These are phyloP conservation scores for Colletotrichum cuscutae DNA, from an alignment of 2,329 filamentous ascomycete genomes.

Conservation along the genomic window DNA sequence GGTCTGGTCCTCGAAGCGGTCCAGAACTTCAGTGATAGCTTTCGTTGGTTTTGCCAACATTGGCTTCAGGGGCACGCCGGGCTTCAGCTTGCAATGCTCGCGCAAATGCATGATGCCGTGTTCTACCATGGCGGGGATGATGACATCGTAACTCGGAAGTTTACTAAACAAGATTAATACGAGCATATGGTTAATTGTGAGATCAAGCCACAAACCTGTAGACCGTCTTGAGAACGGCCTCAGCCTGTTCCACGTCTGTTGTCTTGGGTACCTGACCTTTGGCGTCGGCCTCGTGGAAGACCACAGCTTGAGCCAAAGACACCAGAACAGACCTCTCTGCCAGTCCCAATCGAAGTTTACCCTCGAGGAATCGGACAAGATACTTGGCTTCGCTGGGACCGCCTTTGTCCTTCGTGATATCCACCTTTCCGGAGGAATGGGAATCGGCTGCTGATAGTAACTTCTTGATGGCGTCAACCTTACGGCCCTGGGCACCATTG, in stretches of 20 bases:
- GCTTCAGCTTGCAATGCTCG: conserved; percentile 89
- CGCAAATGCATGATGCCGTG: conserved; percentile 86
- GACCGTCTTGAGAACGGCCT: conserved; percentile 87
- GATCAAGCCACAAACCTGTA: conserved; percentile 71
- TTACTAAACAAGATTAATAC: conserved; percentile 70
- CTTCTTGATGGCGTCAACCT: conserved; percentile 96
- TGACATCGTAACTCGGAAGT: conserved; percentile 93
- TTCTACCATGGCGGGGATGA: conserved; percentile 88
- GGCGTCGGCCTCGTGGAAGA: conserved; percentile 81
- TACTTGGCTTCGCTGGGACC: conserved; percentile 96
- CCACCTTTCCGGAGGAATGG: conserved; percentile 78
- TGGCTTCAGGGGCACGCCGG: conserved; percentile 94
- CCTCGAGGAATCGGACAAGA: conserved; percentile 91
- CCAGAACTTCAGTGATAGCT: conserved; percentile 95
- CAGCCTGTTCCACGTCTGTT: conserved; percentile 83
- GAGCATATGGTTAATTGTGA: no score
- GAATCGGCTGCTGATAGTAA: conserved; percentile 90
- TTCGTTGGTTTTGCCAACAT: conserved; percentile 99
- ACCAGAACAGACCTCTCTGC: conserved; percentile 94
- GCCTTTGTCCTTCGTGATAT: conserved; percentile 92
- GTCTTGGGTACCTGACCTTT: conserved; percentile 78
- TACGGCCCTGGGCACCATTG: conserved; percentile 87
- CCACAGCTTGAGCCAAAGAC: conserved; percentile 87
- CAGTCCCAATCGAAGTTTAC: conserved; percentile 89
- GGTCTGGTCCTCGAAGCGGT: conserved; percentile 93